A percentile compares a stretch with the other conserved stretches of the same genome.
phyloP scores from a whole-genome alignment of 306 rosid species.

The Cucumis melo region DNA sequence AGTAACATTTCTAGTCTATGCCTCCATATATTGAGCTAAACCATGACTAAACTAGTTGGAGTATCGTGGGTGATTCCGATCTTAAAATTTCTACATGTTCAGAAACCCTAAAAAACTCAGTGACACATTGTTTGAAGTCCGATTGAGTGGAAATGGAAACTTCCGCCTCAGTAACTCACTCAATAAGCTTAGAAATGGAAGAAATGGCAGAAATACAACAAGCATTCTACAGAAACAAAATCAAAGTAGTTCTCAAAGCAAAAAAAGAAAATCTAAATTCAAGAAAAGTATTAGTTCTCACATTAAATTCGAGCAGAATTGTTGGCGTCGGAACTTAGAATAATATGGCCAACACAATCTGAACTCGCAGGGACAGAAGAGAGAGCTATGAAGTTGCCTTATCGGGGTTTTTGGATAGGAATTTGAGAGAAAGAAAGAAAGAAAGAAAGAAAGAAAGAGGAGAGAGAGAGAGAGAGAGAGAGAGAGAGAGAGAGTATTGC shows the following conservation, averaged over 20 bases:
- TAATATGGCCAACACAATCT: background rate
- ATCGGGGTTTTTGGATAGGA: background rate
- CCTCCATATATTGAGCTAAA: background rate
- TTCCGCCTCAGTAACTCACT: background rate
- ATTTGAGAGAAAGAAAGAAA: background rate
- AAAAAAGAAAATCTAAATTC: background rate
- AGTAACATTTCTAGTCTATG: background rate
- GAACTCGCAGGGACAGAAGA: background rate
- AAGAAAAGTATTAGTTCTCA: background rate
- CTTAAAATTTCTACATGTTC: background rate
- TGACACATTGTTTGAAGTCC: background rate
- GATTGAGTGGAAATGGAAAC: background rate
- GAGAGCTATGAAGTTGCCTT: conserved; percentile 4
- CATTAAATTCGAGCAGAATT: background rate
- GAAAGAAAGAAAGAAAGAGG: background rate
- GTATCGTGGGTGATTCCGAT: background rate
- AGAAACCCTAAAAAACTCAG: background rate
- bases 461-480: background rate
- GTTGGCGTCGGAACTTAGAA: background rate
- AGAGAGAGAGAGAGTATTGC: background rate
- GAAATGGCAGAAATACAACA: background rate
- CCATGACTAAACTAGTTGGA: background rate
- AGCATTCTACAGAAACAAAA: background rate
- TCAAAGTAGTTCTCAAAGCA: background rate
- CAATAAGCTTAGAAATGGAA: background rate